phyloP scores from a whole-genome alignment of 176 grass and related monocot species.

The Oryza punctata region DNA sequence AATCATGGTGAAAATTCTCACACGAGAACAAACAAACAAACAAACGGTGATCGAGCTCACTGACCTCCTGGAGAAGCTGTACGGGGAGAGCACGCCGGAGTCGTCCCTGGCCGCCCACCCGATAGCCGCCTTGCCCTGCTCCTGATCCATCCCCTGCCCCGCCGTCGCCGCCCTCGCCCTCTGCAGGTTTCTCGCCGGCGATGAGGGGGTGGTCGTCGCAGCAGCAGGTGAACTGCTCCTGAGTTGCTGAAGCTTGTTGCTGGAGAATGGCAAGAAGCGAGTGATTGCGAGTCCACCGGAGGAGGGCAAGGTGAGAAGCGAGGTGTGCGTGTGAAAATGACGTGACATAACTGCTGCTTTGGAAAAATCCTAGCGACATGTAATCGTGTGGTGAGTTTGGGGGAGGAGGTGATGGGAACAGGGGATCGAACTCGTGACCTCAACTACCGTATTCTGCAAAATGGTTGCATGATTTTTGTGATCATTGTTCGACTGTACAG shows the following conservation, averaged over 20 bases:
- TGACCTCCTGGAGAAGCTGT: constrained; percentile 64
- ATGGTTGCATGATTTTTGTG: too few relatives aligned
- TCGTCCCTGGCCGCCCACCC: constrained; percentile 72
- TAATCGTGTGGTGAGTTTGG: too few relatives aligned
- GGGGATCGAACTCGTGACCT: too few relatives aligned
- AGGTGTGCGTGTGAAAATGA: neutral
- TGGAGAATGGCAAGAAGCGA: neutral
- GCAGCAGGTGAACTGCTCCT: neutral
- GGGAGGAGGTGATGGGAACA: too few relatives aligned
- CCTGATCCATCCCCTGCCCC: constrained; percentile 39
- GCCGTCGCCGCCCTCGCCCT: neutral
- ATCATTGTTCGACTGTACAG: too few relatives aligned
- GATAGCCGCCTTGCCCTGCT: constrained; percentile 39
- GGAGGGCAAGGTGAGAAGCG: neutral
- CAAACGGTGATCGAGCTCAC: neutral
- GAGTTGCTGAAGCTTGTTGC: neutral
- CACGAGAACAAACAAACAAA: too few relatives aligned
- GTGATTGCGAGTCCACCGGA: neutral
- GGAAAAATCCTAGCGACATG: too few relatives aligned
- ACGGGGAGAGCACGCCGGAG: constrained; percentile 62
- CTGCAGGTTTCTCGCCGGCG: neutral
- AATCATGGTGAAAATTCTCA: neutral
- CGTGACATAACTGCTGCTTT: constrained; percentile 26
- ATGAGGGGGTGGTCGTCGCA: neutral
- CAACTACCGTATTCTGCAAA: too few relatives aligned